Percentiles rank a stretch among this genome's conserved stretches.
These are phyloP conservation scores for Metschnikowia proteae DNA, from an alignment of 805 yeast species.

Conservation along the genomic window DNA sequence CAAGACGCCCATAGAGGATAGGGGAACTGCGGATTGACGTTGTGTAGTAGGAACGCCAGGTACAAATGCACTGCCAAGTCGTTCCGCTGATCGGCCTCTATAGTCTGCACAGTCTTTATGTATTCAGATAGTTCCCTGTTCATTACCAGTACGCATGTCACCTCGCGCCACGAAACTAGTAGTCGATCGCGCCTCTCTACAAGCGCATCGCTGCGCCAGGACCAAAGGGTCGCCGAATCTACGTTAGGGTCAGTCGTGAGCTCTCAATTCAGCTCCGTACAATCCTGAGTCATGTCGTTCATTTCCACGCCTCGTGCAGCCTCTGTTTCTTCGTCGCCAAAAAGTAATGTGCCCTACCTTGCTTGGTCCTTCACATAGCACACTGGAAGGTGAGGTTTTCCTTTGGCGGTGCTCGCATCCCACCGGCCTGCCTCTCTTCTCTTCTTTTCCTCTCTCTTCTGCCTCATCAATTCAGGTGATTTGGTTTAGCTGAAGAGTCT, in stretches of 20 bases:
- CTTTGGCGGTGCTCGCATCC: neutral
- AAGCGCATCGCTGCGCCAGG: too few species aligned
- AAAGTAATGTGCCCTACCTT: neutral
- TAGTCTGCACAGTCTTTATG: conserved; percentile 13
- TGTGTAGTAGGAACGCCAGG: conserved; percentile 46
- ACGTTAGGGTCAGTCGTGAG: too few species aligned
- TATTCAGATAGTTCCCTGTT: conserved; percentile 2
- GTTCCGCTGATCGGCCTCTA: conserved; percentile 48
- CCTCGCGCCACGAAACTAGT: neutral
- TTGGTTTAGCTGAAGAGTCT: conserved; percentile 3
- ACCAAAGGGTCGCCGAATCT: too few species aligned
- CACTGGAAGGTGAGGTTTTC: neutral
- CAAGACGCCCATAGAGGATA: conserved; percentile 49
- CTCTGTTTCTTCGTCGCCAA: too few species aligned
- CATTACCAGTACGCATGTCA: neutral
- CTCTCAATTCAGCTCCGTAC: too few species aligned
- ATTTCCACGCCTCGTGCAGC: too few species aligned
- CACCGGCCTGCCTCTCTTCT: neutral
- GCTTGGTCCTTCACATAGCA: neutral
- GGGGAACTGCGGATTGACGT: conserved; percentile 36
- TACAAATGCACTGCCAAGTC: conserved; percentile 68
- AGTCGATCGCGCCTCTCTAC: neutral
- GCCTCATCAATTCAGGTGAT: conserved; percentile 12
- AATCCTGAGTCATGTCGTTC: too few species aligned
- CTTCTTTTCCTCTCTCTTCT: conserved; percentile 8